phyloP scores from a whole-genome alignment of 169 alveolate species.

The Besnoitia besnoiti region DNA sequence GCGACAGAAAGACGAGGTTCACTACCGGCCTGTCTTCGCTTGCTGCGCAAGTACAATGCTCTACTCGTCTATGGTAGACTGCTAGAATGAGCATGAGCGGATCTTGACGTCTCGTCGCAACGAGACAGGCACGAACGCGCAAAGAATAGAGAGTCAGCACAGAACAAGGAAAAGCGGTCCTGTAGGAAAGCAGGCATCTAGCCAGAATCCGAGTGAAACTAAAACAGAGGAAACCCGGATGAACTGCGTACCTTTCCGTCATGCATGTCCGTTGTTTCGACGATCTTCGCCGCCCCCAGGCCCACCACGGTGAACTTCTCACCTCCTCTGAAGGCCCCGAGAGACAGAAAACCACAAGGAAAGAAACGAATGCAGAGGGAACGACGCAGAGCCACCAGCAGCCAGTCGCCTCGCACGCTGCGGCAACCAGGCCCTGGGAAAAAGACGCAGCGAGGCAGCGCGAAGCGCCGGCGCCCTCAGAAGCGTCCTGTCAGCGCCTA shows the following conservation, averaged over 20 bases:
- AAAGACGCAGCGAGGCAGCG: neutral
- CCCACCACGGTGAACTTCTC: slow-evolving; percentile 14
- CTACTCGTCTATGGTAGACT: no score
- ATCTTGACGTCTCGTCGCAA: no score
- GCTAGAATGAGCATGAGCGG: no score
- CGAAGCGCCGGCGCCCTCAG: neutral
- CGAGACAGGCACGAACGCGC: no score
- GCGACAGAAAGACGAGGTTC: no score
- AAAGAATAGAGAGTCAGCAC: neutral
- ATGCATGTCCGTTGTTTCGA: slow-evolving; percentile 40
- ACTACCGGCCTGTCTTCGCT: no score
- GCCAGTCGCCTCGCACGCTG: neutral
- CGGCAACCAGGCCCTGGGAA: neutral
- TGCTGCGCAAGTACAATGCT: no score
- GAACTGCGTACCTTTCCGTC: slow-evolving; percentile 38
- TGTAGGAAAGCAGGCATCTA: no score
- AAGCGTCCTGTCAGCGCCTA: no score
- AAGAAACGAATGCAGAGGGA: neutral
- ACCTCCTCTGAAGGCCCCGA: slow-evolving; percentile 61
- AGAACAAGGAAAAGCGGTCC: neutral
- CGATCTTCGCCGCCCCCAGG: slow-evolving; percentile 42
- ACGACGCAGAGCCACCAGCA: neutral
- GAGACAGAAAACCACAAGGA: neutral
- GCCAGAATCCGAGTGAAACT: neutral
- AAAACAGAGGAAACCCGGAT: neutral